Base-by-base conservation (phyloP, 176 grass and related monocot genomes). In the Phragmites australis region DNA sequence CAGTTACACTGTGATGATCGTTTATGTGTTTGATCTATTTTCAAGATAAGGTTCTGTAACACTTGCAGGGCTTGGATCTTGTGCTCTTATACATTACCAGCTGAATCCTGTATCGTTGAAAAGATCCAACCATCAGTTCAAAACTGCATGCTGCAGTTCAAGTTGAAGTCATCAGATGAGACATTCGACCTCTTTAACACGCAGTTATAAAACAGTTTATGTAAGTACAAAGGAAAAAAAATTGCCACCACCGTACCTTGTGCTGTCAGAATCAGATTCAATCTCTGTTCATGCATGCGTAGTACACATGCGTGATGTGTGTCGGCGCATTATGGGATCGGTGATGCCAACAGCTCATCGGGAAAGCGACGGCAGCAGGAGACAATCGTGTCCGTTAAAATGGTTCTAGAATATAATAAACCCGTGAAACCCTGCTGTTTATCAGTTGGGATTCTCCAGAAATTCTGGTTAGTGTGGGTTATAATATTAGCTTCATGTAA, bases 91-190 rank as follows among this genome's bases (percentile, higher is more conserved):
- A 21, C 40, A 26, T 72, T 25, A 37, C 48, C 14, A 31, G 42
- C 45, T 26, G 17, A 25, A 18, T 19, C 43, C 10, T 78, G 39
- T 21, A 53, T 34, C 17, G 8, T 1, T 59, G 63, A 43, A 51
- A 85, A 72, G 34, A 63, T 64, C 66, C 75, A 72, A 43, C 22
- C 15, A 70, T 85, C 71, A 39, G 44, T 62, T 47, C 75, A 85
- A 78, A 77, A n/a, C 3, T 62, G 45, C 83, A 70, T 22, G 8
- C 40, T 39, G 27, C 27, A 18, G 34, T 62, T 30, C 42, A 21
- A 78, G 19, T 10, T 16, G 23, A 60, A 15, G 74, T 63, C 54
- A 6, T 51, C 10, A 53, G 2, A 85, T 30, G 8, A 50, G 83
- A 78, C 75, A 62, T 4, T 21, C 6, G 14, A 27, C 53, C 37